Evolutionary conservation across 352 stramenopile species (phyloP), one percentile per base, ranked within the genome.

Genomic region (Thraustochytrium sp.): DNA sequence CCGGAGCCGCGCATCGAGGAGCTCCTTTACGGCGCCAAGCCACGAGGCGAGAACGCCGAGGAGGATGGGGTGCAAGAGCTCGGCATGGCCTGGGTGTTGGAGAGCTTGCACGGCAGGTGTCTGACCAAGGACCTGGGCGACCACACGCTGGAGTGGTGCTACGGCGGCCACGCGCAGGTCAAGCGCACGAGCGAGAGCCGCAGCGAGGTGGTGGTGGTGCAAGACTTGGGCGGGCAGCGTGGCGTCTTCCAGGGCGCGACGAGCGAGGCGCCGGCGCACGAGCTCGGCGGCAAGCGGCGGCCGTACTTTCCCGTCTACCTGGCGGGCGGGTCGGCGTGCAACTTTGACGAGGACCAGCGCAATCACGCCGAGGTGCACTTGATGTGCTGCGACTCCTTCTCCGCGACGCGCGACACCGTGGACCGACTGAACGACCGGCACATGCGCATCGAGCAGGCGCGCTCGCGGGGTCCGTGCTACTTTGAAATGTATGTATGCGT

Each of bases 361-460:
- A 72, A 72, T 26, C 46, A 23, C 9, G 53, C 46, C 26, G 21
- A 65, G 18, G 49, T 80, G 8, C 42, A 63, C 9, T 29, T 80
- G 18, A 80, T 80, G 48, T 80, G 68, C 51, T 80, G 68, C 51
- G 68, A 80, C 44, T 80, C 68, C 18, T 80, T 80, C 31, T 42
- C 48, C 26, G 31, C 53, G 40, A 64, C 31, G 23, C 34, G 29
- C 3, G 21, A 65, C n/a, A 51, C 18, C 13, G 46, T 80, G 9
- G 68, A 80, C 31, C 34, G 11, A 1, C 0, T 80, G 18, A 42
- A 80, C 16, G 11, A 72, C 8, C 76, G 37, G 44, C 68, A 80
- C 31, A 29, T 80, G 34, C 68, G 68, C 31, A 61, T 80, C 48
- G 68, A 80, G 68, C 40, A 21, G 31, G 34, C 31, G 3, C 46